Conservation (phyloP, 345 rosid genomes). For the Raphanus raphanistrum region DNA sequence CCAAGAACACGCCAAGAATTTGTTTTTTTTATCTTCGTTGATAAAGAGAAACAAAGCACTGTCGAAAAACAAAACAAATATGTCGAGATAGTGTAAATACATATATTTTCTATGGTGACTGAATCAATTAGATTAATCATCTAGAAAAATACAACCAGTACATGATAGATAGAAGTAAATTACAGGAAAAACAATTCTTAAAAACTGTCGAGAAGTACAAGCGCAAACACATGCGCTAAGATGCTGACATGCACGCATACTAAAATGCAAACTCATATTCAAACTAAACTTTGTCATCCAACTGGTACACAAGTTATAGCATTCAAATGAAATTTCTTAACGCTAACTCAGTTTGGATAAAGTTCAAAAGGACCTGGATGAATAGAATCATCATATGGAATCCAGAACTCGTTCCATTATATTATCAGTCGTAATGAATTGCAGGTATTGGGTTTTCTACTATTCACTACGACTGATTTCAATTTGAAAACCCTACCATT, state of each 20-base stretch:
- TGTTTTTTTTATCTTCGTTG: not conserved
- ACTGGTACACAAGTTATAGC: not conserved
- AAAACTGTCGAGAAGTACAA: not conserved
- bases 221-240: not conserved
- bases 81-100: not conserved
- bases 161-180: not conserved
- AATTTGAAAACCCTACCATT: not conserved
- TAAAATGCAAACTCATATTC: not conserved
- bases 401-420: not conserved
- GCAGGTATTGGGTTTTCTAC: not conserved
- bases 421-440: not conserved
- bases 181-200: not conserved
- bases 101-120: not conserved
- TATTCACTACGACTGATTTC: not conserved
- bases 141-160: not conserved
- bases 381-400: not conserved
- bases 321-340: not conserved
- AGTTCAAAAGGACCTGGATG: not conserved
- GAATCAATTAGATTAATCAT: not conserved
- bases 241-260: too few species aligned
- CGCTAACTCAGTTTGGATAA: not conserved
- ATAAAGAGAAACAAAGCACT: not conserved
- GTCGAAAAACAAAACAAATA: not conserved
- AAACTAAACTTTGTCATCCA: too few species aligned
- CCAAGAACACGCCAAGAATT: not conserved